These are phyloP conservation scores for Hypoxylon crocopeplum DNA, from an alignment of 495 filamentous ascomycete species.

Conservation along the genomic window DNA sequence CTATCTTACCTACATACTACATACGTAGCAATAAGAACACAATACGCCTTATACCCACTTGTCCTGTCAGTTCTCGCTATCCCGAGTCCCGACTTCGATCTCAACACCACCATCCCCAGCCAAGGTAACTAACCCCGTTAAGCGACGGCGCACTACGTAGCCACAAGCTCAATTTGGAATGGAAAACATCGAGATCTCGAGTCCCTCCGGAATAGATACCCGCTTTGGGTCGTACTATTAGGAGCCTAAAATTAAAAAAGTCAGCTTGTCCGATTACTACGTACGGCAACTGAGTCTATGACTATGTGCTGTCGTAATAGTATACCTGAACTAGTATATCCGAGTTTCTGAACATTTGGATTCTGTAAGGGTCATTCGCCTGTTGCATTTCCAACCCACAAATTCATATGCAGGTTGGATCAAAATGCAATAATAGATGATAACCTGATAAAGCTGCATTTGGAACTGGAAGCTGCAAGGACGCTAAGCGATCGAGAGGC, in stretches of 20 bases:
- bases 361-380: too few relatives aligned
- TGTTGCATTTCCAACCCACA: too few relatives aligned
- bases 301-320: background rate
- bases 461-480: background rate
- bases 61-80: slow-evolving; percentile 31
- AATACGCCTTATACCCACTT: slow-evolving; percentile 40
- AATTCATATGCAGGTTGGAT: too few relatives aligned
- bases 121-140: slow-evolving; percentile 16
- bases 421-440: too few relatives aligned
- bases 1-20: slow-evolving; percentile 9
- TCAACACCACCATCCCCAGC: slow-evolving; percentile 20
- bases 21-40: too few relatives aligned
- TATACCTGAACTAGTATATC: background rate
- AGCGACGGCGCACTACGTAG: slow-evolving; percentile 11
- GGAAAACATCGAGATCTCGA: slow-evolving; percentile 8
- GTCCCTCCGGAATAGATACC: background rate
- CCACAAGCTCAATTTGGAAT: slow-evolving; percentile 11
- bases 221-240: background rate
- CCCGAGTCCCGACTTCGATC: slow-evolving; percentile 26
- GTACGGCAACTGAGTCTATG: background rate
- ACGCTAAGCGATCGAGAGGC: background rate
- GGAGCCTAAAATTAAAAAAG: slow-evolving; percentile 1
- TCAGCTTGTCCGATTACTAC: slow-evolving; percentile 3
- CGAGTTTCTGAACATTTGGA: too few relatives aligned
- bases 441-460: too few relatives aligned